Base-by-base conservation (phyloP, 2,329 filamentous ascomycete genomes). In the Aspergillus nomiae region DNA sequence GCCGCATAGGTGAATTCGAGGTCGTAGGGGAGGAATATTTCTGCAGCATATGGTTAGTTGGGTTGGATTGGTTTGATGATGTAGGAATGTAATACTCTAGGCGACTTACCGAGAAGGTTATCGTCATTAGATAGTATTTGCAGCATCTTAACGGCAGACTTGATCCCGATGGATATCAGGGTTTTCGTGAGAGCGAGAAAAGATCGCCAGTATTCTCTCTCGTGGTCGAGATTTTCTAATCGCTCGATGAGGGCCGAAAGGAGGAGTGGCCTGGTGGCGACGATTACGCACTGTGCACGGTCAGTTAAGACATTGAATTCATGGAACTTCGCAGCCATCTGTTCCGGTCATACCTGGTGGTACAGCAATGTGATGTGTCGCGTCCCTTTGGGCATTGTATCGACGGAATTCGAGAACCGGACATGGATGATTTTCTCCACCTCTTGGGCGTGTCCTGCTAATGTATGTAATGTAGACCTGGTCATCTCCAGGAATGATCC, bases 81-180 rank as follows among this genome's bases (percentile, higher is more conserved):
- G 14, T 36, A 34, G 6, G 2, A 34, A 12, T 24, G 21, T 24
- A 24, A 24, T 24, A 24, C 21, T 34, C 2, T 9, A 30, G 21
- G 57, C 19, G 34, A 32, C 72, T 24, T 67, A 80, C 78, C 78
- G 0, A 80, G 70, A 0, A 78, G 65, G 19, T 74, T 72, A 7
- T 78, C 72, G n/a, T 79, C 77, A 19, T 72, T 71, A 0, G 71
- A 73, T 0, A 81, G 60, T 0, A 81, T 80, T 46, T 80, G 76
- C 0, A 81, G 66, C 0, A 76, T 77, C 56, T 81, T 81, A 1
- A 71, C 68, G 0, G 79, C 79, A 0, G 79, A 81, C 38, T 81
- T 80, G 21, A 81, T 80, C 4, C 79, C 77, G 0, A 74, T 78
- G 0, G 74, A 76, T 9, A 81, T 79, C 0, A 81, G 60, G 0